Evolutionary conservation across 768 basidiomycete species (phyloP), one percentile per base, ranked within the genome.

Genomic region (Calvatia gigantea): DNA sequence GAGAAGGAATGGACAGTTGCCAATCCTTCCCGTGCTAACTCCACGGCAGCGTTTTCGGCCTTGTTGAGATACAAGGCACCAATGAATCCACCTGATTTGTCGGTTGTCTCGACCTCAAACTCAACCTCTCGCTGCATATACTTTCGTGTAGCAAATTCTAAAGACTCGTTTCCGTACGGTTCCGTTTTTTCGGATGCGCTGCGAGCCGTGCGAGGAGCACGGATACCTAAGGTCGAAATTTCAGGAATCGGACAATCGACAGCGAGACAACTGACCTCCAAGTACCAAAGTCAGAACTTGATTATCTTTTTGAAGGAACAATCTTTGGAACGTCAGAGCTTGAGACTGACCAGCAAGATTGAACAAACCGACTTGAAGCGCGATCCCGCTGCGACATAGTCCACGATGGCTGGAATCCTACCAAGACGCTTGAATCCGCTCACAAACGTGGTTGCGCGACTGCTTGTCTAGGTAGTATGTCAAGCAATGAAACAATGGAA

Each of bases 41-140:
- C 71, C 35, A 94, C 75, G 1, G 94, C 97, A 37, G 80, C 89
- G 69, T 97, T 98, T 61, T 91, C 88, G 1, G 79, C 84, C 67
- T 93, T 96, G 70, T 89, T 89, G 61, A 89, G 54, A 69, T 87
- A 95, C 52, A 98, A 76, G 1, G 87, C 72, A 12, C 95, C 95
- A 60, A 98, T 95, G 70, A 96, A 98, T 2, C 97, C 97, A 35
- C 96, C 96, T 3, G 89, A 87, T 71, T 97, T 98, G 75, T 99
- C 96, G 14, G 87, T 83, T 14, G 81, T 80, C 56, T 96, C 92
- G 43, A 98, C 86, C 62, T 92, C 89, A 57, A 98, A 86, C 69
- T 99, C 96, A 5, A 93, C 86, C 64, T 99, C 96, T 27, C 96
- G 84, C 69, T 99, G 96, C 87, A 98, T 87, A 67, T 87, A 94